Percentiles rank a stretch among this genome's conserved stretches.
Conservation (phyloP, 257 asterid species). For the Striga asiatica region DNA sequence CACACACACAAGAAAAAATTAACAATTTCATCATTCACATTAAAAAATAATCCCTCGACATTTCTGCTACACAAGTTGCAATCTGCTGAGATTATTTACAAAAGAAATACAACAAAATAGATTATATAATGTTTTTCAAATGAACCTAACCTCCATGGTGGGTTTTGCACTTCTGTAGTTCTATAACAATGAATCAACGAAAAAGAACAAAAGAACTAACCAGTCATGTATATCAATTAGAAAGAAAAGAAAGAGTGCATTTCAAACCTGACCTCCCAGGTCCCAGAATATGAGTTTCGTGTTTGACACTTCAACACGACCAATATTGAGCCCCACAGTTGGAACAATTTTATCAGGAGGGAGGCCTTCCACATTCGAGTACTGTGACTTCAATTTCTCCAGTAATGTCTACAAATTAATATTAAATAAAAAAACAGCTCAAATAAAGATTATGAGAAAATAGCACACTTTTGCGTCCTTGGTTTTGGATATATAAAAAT, state of each 20-base stretch:
- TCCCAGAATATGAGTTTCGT: slow-evolving; percentile 90
- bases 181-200: neutral
- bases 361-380: slow-evolving; percentile 75
- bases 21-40: neutral
- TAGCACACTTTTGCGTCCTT: too few species aligned
- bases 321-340: slow-evolving; percentile 89
- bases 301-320: slow-evolving; percentile 68
- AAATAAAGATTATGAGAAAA: too few species aligned
- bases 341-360: slow-evolving; percentile 94
- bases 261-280: slow-evolving; percentile 95
- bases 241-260: slow-evolving; percentile 15
- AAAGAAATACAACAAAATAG: neutral
- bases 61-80: neutral
- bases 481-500: too few species aligned
- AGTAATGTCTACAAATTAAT: slow-evolving; percentile 54
- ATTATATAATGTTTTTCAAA: neutral
- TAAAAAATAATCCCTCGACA: neutral
- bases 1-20: too few species aligned
- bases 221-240: neutral
- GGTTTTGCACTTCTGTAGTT: neutral
- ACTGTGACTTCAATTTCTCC: slow-evolving; percentile 78
- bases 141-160: neutral
- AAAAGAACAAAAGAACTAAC: neutral
- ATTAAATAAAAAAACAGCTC: slow-evolving; percentile 15
- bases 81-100: neutral